Conservation (phyloP, 805 yeast genomes). For the Zygoascus ofunaensis region DNA sequence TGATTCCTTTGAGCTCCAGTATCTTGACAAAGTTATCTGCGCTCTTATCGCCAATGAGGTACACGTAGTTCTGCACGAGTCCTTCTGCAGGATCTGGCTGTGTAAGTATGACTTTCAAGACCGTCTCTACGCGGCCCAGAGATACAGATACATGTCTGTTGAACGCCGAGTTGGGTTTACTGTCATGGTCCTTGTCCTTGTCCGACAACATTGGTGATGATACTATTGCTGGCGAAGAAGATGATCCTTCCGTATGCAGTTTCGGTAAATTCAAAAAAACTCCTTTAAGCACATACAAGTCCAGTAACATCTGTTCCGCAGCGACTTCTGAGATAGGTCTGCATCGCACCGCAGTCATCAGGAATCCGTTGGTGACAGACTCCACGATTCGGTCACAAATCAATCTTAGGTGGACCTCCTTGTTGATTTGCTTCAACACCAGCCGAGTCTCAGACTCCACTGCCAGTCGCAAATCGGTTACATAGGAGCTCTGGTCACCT, state of each 20-base stretch:
- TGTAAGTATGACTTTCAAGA: conserved; percentile 61
- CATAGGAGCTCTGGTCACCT: conserved; percentile 63
- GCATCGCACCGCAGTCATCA: conserved; percentile 47
- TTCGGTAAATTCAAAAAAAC: conserved; percentile 33
- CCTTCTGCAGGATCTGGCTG: conserved; percentile 56
- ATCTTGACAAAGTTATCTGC: conserved; percentile 55
- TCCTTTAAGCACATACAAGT: conserved; percentile 54
- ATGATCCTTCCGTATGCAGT: conserved; percentile 14
- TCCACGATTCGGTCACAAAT: conserved; percentile 73
- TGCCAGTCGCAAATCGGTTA: conserved; percentile 45
- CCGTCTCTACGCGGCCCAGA: conserved; percentile 42
- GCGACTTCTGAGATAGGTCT: conserved; percentile 61
- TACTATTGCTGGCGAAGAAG: no score
- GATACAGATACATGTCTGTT: conserved; percentile 37
- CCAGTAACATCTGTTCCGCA: conserved; percentile 76
- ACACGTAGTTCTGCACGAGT: conserved; percentile 56
- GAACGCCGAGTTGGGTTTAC: conserved; percentile 21
- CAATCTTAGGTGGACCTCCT: conserved; percentile 63
- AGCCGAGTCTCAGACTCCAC: conserved; percentile 38
- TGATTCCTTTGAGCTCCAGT: conserved; percentile 52
- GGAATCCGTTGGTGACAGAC: conserved; percentile 43
- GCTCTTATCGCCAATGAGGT: conserved; percentile 56
- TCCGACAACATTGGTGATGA: conserved; percentile 6
- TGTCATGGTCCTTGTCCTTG: conserved; percentile 17
- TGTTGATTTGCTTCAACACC: conserved; percentile 35